These are phyloP conservation scores for Mucor lusitanicus DNA, from an alignment of 371 early-diverging fungal species.

Conservation along the genomic window DNA sequence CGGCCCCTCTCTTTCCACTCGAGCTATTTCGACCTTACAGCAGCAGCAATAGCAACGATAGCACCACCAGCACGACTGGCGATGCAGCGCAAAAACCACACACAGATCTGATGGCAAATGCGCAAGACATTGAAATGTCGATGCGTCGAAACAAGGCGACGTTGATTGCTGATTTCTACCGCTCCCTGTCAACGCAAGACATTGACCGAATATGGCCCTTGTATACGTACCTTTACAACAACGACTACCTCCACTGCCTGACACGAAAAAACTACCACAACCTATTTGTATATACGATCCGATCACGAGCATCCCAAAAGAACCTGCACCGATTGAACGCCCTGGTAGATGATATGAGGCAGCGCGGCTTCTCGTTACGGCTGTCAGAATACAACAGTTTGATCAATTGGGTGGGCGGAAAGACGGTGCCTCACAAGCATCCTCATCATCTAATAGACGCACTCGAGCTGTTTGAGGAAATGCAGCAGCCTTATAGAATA, in stretches of 20 bases:
- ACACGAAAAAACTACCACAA: conserved; percentile 36
- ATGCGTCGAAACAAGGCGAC: conserved; percentile 17
- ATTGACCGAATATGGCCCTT: conserved; percentile 53
- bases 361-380: conserved; percentile 24
- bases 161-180: conserved; percentile 39
- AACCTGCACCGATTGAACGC: conserved; percentile 43
- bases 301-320: conserved; percentile 29
- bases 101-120: neutral
- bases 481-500: conserved; percentile 21
- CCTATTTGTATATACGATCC: conserved; percentile 32
- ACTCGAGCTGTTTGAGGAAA: conserved; percentile 37
- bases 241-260: conserved; percentile 23
- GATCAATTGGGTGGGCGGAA: conserved; percentile 47
- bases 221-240: conserved; percentile 37
- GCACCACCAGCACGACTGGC: neutral
- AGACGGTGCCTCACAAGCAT: conserved; percentile 26
- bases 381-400: conserved; percentile 42
- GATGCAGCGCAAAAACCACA: neutral
- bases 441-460: conserved; percentile 44
- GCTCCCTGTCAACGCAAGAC: conserved; percentile 42
- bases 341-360: conserved; percentile 45
- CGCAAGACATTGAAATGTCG: neutral
- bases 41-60: neutral
- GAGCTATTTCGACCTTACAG: neutral
- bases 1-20: neutral